Evolutionary conservation across 2,329 filamentous ascomycete species (phyloP), one percentile per base, ranked within the genome.

Genomic region (Eurotiales sp.): DNA sequence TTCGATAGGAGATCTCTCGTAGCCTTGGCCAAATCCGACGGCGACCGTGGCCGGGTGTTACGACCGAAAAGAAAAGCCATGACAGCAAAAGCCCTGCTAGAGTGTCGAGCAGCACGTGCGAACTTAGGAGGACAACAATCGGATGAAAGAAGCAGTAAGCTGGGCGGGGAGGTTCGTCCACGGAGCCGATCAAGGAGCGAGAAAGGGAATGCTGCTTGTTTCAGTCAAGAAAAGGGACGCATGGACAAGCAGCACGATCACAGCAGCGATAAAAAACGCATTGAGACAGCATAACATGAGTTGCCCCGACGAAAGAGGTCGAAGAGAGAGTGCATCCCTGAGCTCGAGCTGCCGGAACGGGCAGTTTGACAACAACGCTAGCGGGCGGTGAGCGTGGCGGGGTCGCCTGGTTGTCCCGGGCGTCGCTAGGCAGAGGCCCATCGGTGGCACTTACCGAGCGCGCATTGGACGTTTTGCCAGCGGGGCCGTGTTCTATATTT

Each of bases 41-140:
- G 77, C 58, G 77, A 77, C 68, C 85, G 82, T 61, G 81, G 77
- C 59, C 79, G 79, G 61, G 78, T 79, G 32, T 46, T 51, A 55
- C 83, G 76, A 54, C 77, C 78, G 65, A 88, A 88, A 51, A 88
- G 73, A 71, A 88, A 89, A 41, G 85, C 83, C 85, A 89, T 89
- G 56, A 51, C 55, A 21, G 32, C 29, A 34, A 29, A 4, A 12
- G 34, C n/a, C n/a, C n/a, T n/a, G n/a, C n/a, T 21, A 12, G 10
- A n/a, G 42, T 8, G 23, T 23, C 17, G 34, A 14, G 17, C n/a
- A n/a, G n/a, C n/a, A n/a, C n/a, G n/a, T n/a, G n/a, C n/a, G n/a
- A n/a, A n/a, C n/a, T n/a, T n/a, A n/a, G n/a, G n/a, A n/a, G n/a
- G n/a, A n/a, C n/a, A n/a, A n/a, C n/a, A n/a, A n/a, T n/a, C n/a